Percentiles rank a stretch among this genome's conserved stretches.
These are phyloP conservation scores for Pseudogymnoascus sp. DNA, from an alignment of 2,329 filamentous ascomycete species.

Conservation along the genomic window DNA sequence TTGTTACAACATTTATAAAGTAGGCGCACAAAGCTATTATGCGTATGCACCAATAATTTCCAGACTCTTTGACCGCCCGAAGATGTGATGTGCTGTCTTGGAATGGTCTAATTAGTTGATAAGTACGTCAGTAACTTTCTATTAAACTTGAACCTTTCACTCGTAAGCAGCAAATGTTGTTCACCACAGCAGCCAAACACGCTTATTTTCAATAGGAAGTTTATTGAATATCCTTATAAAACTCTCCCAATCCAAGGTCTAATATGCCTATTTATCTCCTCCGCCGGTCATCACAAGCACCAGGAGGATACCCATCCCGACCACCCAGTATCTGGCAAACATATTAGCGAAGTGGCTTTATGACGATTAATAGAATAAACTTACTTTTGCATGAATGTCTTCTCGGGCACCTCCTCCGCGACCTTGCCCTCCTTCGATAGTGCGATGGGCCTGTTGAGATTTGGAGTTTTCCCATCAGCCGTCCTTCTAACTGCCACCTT, in stretches of 20 bases:
- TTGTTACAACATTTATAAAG: not conserved
- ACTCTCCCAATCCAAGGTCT: not conserved
- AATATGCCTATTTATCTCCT: not conserved
- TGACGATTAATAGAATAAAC: constrained; percentile 20
- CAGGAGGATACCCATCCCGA: constrained; percentile 4
- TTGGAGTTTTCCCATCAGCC: constrained; percentile 44
- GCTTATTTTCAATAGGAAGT: not conserved
- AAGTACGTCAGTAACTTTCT: not conserved
- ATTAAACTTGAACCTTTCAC: not conserved
- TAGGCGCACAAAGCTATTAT: not conserved
- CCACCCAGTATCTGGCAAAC: constrained; percentile 6
- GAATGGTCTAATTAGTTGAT: not conserved
- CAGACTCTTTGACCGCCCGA: not conserved
- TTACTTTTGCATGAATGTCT: constrained; percentile 60
- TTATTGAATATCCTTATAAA: not conserved
- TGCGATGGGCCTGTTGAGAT: constrained; percentile 56
- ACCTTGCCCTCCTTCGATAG: constrained; percentile 52
- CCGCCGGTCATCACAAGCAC: not conserved
- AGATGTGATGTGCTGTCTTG: not conserved
- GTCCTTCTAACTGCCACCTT: constrained; percentile 45
- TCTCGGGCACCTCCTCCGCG: constrained; percentile 48
- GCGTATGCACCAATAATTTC: not conserved
- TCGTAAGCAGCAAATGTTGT: not conserved
- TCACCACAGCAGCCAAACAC: not conserved
- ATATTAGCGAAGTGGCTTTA: not conserved